Evolutionary conservation across 495 filamentous ascomycete genomes (phyloP).

Genomic region (Thermothielavioides terrestris): DNA sequence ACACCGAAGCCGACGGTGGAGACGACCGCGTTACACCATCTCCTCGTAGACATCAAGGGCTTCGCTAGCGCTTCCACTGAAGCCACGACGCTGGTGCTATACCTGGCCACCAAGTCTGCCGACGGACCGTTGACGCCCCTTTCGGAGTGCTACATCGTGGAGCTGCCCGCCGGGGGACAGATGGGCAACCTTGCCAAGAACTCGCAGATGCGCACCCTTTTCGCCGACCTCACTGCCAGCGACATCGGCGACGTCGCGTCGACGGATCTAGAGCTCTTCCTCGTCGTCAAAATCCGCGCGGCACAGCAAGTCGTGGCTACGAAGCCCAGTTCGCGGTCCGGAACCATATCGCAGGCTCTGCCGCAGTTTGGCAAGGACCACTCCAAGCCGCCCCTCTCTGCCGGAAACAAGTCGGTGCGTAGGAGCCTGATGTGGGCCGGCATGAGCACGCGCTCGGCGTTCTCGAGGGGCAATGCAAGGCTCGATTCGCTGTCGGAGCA

Average conservation of each 20-base stretch:
- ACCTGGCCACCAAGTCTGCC: constrained; percentile 62
- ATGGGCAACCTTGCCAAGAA: constrained; percentile 50
- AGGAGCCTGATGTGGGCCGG: constrained; percentile 78
- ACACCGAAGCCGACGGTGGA: constrained; percentile 59
- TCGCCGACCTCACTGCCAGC: constrained; percentile 69
- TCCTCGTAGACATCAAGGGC: constrained; percentile 74
- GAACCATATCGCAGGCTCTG: constrained; percentile 27
- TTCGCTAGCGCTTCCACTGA: constrained; percentile 65
- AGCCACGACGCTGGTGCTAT: constrained; percentile 67
- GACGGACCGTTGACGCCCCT: constrained; percentile 54
- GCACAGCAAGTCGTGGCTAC: constrained; percentile 44
- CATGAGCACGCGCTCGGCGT: constrained; percentile 42
- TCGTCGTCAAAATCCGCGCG: constrained; percentile 74
- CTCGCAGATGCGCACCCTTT: constrained; percentile 70
- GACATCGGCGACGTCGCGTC: constrained; percentile 75
- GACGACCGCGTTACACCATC: constrained; percentile 66
- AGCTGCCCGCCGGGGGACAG: constrained; percentile 64
- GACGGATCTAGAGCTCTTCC: constrained; percentile 59
- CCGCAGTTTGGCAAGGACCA: constrained; percentile 31
- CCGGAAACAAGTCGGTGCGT: constrained; percentile 52
- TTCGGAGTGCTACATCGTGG: constrained; percentile 74
- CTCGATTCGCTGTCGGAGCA: constrained; percentile 44
- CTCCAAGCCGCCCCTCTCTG: constrained; percentile 33
- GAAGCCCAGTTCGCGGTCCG: constrained; percentile 40
- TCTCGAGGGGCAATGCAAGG: constrained; percentile 38